Evolutionary conservation across 805 yeast genomes (phyloP).

Genomic region (Tetrapisispora pingtungensis): DNA sequence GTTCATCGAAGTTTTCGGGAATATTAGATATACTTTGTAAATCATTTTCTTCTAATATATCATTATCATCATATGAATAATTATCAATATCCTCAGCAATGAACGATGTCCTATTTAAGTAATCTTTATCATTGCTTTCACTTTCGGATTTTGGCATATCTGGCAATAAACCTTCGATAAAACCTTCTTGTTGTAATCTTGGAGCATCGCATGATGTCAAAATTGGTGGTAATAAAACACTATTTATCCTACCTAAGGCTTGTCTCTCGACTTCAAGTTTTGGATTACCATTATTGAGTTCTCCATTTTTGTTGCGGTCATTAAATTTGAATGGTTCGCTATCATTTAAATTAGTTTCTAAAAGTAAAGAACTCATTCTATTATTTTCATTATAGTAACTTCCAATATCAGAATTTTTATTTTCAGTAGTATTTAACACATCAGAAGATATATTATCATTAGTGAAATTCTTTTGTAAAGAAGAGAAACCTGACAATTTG

Average conservation of each 20-base stretch:
- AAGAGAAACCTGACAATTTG: slow-evolving; percentile 25
- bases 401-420: neutral
- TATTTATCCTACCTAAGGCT: slow-evolving; percentile 25
- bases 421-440: neutral
- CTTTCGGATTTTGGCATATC: neutral
- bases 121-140: neutral
- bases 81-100: neutral
- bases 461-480: slow-evolving; percentile 18
- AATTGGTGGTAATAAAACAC: slow-evolving; percentile 24
- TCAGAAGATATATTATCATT: slow-evolving; percentile 5
- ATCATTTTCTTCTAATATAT: slow-evolving; percentile 8
- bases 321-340: neutral
- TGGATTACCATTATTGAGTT: too few relatives aligned
- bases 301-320: too few relatives aligned
- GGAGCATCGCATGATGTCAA: slow-evolving; percentile 1
- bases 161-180: neutral
- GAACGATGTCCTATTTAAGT: neutral
- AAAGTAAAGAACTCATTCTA: neutral
- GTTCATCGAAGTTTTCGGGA: slow-evolving; percentile 6
- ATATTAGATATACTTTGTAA: slow-evolving; percentile 16
- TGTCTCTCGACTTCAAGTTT: slow-evolving; percentile 19
- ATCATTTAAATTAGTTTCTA: neutral
- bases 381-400: neutral
- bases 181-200: neutral
- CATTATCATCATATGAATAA: neutral